Conservation (phyloP, 306 rosid species). For the Luffa acutangula region DNA sequence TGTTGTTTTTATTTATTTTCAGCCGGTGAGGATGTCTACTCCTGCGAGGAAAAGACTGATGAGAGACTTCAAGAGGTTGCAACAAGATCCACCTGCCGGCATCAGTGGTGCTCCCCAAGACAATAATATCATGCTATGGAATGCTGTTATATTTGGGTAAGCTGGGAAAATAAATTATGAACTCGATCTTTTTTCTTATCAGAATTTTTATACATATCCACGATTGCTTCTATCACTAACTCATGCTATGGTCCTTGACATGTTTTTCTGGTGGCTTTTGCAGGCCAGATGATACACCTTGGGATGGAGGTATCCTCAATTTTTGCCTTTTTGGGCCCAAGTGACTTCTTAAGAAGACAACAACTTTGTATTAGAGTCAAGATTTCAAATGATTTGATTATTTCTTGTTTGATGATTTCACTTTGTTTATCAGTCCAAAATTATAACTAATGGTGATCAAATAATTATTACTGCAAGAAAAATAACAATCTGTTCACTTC, state of each 20-base stretch:
- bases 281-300: constrained; percentile 97
- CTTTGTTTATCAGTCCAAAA: neutral
- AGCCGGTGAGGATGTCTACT: constrained; percentile 87
- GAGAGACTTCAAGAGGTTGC: constrained; percentile 94
- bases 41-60: constrained; percentile 87
- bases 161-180: constrained; percentile 12
- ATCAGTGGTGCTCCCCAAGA: constrained; percentile 96
- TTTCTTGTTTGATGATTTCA: neutral
- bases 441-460: neutral
- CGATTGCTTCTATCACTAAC: neutral
- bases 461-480: neutral
- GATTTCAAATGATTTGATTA: neutral
- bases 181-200: neutral
- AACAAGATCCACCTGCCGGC: constrained; percentile 91
- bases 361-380: neutral
- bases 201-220: neutral
- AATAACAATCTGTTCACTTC: neutral
- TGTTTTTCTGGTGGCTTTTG: constrained; percentile 24
- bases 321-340: neutral
- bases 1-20: constrained; percentile 15
- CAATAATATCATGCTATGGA: constrained; percentile 93
- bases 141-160: constrained; percentile 95
- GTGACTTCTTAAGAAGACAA: neutral
- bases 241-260: constrained; percentile 8
- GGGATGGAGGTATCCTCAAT: constrained; percentile 88